A percentile compares a stretch with the other conserved stretches of the same genome.
phyloP scores from a whole-genome alignment of 1,139 yeast genomes.

The Candida buenavistaensis region DNA sequence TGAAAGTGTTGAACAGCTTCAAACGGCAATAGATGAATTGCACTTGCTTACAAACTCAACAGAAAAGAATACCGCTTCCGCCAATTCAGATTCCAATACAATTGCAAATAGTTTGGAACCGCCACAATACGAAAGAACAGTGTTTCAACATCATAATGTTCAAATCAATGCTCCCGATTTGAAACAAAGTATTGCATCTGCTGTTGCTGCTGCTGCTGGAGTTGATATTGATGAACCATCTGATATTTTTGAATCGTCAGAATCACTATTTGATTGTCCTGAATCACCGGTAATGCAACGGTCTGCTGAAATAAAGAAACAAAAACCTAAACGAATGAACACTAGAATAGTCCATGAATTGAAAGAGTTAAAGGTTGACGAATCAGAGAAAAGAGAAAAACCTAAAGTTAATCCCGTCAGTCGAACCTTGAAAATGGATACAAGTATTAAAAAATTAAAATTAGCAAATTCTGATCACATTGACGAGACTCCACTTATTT shows the following conservation, averaged over 20 bases:
- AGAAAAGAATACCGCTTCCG: constrained; percentile 1
- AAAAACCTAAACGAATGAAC: too few species aligned
- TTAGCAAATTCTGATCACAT: constrained; percentile 3
- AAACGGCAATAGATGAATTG: constrained; percentile 4
- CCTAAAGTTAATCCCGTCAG: constrained; percentile 12
- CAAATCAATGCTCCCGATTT: constrained; percentile 10
- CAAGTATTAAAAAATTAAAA: constrained; percentile 12
- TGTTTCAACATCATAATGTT: constrained; percentile 11
- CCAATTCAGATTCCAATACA: constrained; percentile 3
- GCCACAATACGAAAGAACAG: constrained; percentile 11
- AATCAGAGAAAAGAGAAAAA: too few species aligned
- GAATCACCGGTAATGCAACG: background rate
- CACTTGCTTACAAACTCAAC: background rate
- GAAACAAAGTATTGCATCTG: constrained; percentile 10
- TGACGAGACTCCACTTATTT: constrained; percentile 8
- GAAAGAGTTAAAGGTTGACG: background rate
- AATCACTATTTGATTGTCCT: too few species aligned
- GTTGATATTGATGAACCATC: background rate
- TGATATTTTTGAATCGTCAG: too few species aligned
- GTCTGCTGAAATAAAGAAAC: background rate
- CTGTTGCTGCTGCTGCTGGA: background rate
- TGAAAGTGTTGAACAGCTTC: constrained; percentile 2
- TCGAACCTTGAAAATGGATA: constrained; percentile 10
- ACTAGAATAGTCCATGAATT: too few species aligned
- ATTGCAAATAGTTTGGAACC: constrained; percentile 3